phyloP scores from a whole-genome alignment of 495 filamentous ascomycete species.

The Arthonia radiata region DNA sequence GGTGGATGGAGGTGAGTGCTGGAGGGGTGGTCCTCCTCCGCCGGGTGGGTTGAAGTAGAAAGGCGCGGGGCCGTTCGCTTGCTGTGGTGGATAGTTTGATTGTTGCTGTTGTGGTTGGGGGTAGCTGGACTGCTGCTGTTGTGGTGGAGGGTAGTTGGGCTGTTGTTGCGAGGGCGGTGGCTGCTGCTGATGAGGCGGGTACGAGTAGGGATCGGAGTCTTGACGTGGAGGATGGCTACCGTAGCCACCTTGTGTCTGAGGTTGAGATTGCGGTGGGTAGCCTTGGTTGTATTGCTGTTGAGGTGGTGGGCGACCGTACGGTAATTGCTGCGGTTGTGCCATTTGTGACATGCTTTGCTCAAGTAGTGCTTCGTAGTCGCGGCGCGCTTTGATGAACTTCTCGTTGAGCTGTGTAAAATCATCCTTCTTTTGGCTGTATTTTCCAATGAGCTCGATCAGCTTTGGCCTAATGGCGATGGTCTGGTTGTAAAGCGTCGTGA shows the following conservation, averaged over 20 bases:
- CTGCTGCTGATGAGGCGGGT: no score
- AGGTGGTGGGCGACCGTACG: no score
- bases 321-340: no score
- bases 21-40: conserved; percentile 12
- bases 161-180: no score
- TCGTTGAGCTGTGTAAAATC: conserved; percentile 97
- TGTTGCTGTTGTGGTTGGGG: conserved; percentile 13
- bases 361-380: conserved; percentile 87
- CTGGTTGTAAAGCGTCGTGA: conserved; percentile 82
- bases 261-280: no score
- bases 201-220: no score
- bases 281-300: no score
- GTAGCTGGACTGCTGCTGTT: no score
- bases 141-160: no score
- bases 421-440: conserved; percentile 98
- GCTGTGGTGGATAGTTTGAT: conserved; percentile 7
- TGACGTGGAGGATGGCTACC: no score
- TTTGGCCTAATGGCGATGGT: conserved; percentile 88
- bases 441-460: conserved; percentile 92
- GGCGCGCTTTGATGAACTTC: conserved; percentile 94
- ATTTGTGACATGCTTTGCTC: conserved; percentile 89
- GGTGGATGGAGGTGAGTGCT: conserved; percentile 20
- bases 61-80: conserved; percentile 12
- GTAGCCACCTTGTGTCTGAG: no score
- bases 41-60: conserved; percentile 19